Percentiles rank a stretch among this genome's conserved stretches.
These are phyloP conservation scores for Lonicera japonica DNA, from an alignment of 129 eudicot genomes.

Conservation along the genomic window DNA sequence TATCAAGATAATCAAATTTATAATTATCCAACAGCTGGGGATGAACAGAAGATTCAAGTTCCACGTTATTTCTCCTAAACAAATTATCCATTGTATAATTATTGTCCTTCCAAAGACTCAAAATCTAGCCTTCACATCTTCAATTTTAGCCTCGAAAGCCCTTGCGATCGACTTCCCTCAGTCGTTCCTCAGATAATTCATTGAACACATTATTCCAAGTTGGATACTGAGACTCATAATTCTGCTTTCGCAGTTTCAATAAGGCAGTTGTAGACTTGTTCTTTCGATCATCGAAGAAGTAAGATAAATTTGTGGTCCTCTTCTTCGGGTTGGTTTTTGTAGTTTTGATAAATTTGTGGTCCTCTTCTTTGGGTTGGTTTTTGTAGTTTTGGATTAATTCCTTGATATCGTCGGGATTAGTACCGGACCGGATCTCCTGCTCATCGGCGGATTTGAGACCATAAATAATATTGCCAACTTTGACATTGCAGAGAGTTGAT, in stretches of 20 bases:
- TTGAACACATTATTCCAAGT: background rate
- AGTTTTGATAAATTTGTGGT: no score
- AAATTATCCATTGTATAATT: no score
- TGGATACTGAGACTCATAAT: slow-evolving; percentile 1
- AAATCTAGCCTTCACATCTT: slow-evolving; percentile 2
- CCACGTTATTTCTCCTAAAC: no score
- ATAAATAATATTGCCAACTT: slow-evolving; percentile 8
- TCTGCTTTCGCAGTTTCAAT: slow-evolving; percentile 3
- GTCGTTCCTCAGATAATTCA: background rate
- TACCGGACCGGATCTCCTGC: background rate
- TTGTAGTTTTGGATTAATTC: slow-evolving; percentile 3
- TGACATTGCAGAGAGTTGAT: slow-evolving; percentile 11
- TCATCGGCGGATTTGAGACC: background rate
- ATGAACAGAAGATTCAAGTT: no score
- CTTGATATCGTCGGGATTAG: background rate
- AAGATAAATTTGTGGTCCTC: background rate
- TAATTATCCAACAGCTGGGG: background rate
- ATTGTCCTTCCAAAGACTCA: background rate
- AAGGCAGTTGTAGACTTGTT: background rate
- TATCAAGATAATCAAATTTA: background rate
- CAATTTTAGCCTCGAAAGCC: slow-evolving; percentile 2
- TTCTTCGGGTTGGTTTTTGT: no score
- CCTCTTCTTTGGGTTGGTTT: background rate
- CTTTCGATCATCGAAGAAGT: slow-evolving; percentile 10
- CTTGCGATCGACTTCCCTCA: background rate